Percentiles rank a stretch among this genome's conserved stretches.
Conservation (phyloP, 768 basidiomycete species). For the Suillus placidus region DNA sequence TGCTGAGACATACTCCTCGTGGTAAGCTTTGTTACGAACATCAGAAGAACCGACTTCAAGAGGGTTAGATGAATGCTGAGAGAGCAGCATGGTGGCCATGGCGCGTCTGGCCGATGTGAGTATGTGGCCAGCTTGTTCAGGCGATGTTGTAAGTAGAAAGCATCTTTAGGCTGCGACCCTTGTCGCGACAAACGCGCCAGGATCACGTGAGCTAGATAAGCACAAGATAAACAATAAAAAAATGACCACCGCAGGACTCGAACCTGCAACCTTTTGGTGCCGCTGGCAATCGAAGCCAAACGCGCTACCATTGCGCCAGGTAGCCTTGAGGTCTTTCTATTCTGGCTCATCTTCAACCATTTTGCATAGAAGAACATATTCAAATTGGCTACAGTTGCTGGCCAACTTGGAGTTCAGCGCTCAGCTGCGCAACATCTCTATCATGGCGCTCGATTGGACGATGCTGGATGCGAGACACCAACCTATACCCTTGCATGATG, state of each 20-base stretch:
- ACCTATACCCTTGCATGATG: slow-evolving; percentile 66
- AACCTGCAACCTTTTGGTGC: slow-evolving; percentile 96
- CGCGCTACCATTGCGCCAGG: slow-evolving; percentile 95
- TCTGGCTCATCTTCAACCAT: neutral
- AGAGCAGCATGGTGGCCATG: slow-evolving; percentile 50
- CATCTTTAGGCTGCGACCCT: too few relatives aligned
- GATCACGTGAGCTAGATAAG: slow-evolving; percentile 6
- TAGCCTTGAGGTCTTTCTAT: slow-evolving; percentile 45
- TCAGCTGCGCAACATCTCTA: slow-evolving; percentile 1
- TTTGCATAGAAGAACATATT: neutral
- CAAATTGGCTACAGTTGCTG: neutral
- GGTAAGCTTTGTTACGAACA: slow-evolving; percentile 49
- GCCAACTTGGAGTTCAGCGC: neutral
- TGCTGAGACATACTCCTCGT: slow-evolving; percentile 40
- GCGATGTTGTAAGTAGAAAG: slow-evolving; percentile 1
- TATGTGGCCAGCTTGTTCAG: neutral
- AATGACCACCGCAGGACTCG: slow-evolving; percentile 92
- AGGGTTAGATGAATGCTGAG: slow-evolving; percentile 76
- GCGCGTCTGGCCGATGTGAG: neutral
- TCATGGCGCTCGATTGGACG: slow-evolving; percentile 81
- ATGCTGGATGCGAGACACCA: slow-evolving; percentile 59
- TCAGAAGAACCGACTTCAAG: slow-evolving; percentile 70
- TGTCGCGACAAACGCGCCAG: slow-evolving; percentile 9
- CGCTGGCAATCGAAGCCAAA: slow-evolving; percentile 84
- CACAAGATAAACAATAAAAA: slow-evolving; percentile 11